phyloP scores from a whole-genome alignment of 2,329 filamentous ascomycete species.

The Botrytis cinerea region DNA sequence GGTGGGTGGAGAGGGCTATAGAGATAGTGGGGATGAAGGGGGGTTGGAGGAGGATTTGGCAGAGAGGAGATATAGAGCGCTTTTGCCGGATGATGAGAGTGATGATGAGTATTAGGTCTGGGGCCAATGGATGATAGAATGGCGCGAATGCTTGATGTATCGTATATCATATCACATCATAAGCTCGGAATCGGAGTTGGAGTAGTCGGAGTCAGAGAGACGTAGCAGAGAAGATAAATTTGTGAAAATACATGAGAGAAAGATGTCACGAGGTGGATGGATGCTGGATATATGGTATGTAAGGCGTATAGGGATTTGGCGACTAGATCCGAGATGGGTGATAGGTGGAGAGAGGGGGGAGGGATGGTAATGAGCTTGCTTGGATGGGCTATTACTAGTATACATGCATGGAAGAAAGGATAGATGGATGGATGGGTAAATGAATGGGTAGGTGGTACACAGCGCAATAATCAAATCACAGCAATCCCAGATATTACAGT shows the following conservation, averaged over 20 bases:
- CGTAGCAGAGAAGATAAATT: neutral
- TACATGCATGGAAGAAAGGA: neutral
- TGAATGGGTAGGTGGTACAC: neutral
- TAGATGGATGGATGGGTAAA: neutral
- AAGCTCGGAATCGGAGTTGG: neutral
- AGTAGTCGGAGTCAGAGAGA: neutral
- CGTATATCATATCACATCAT: neutral
- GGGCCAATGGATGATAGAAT: neutral
- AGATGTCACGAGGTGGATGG: neutral
- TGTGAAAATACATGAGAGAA: neutral
- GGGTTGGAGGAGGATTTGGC: slow-evolving; percentile 88
- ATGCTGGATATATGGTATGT: neutral
- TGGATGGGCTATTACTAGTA: neutral
- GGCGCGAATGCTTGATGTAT: neutral
- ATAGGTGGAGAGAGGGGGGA: no score
- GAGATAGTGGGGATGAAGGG: slow-evolving; percentile 83
- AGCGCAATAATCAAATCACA: neutral
- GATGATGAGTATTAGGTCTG: slow-evolving; percentile 35
- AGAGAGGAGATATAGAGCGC: slow-evolving; percentile 72
- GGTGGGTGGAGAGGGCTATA: slow-evolving; percentile 82
- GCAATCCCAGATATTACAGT: neutral
- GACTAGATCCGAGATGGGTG: neutral
- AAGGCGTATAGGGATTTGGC: neutral
- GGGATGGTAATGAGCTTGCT: neutral
- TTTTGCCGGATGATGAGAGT: slow-evolving; percentile 79